These are phyloP conservation scores for Sedum album DNA, from an alignment of 164 flowering plant species.

Conservation along the genomic window DNA sequence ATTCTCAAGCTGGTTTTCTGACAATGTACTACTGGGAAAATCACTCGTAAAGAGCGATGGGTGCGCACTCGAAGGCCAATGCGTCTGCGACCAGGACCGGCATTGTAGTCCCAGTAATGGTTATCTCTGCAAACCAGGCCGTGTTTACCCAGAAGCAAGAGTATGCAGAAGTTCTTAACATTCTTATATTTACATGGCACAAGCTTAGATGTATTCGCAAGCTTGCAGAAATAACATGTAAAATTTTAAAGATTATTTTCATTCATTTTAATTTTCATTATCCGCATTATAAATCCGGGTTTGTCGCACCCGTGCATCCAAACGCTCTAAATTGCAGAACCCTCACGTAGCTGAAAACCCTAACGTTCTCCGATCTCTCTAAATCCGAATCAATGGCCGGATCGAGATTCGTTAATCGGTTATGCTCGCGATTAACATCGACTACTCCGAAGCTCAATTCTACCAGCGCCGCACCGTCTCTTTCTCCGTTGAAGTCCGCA, in stretches of 20 bases:
- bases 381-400: constrained; percentile 10
- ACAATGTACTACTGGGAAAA: constrained; percentile 45
- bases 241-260: too few species aligned
- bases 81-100: constrained; percentile 65
- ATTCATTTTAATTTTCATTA: too few species aligned
- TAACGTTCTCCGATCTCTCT: neutral
- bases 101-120: constrained; percentile 67
- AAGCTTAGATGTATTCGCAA: constrained; percentile 1
- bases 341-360: neutral
- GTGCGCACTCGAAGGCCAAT: constrained; percentile 74
- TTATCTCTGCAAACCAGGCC: constrained; percentile 52
- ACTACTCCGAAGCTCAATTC: constrained; percentile 4
- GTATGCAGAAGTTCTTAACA: constrained; percentile 47
- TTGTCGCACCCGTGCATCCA: neutral
- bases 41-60: constrained; percentile 35
- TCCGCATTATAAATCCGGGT: neutral
- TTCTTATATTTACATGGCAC: neutral
- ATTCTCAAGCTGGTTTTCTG: constrained; percentile 66
- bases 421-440: constrained; percentile 10
- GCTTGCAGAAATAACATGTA: neutral
- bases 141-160: constrained; percentile 53
- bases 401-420: constrained; percentile 13
- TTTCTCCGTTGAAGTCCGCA: constrained; percentile 11
- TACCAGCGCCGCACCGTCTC: constrained; percentile 5
- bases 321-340: neutral